These are phyloP conservation scores for Gentiana straminea DNA, from an alignment of 257 asterid species.

Conservation along the genomic window DNA sequence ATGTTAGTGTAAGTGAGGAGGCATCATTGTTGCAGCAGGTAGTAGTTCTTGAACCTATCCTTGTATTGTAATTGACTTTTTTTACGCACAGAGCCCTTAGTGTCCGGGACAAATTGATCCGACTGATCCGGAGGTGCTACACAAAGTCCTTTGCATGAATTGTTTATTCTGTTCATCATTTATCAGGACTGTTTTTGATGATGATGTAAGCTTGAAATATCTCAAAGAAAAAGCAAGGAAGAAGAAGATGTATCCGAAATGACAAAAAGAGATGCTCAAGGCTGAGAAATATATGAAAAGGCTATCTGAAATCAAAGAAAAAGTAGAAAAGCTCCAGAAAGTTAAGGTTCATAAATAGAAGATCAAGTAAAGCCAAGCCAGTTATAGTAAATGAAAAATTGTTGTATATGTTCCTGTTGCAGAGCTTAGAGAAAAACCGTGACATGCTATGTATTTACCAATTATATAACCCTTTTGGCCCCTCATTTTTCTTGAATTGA, in stretches of 20 bases:
- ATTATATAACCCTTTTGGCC: neutral
- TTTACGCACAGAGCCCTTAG: no score
- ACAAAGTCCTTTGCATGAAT: no score
- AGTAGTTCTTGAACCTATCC: conserved; percentile 1
- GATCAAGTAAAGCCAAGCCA: conserved; percentile 20
- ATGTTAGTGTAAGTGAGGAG: conserved; percentile 1
- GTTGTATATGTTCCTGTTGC: conserved; percentile 68
- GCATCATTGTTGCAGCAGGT: conserved; percentile 38
- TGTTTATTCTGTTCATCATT: no score
- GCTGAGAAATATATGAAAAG: conserved; percentile 67
- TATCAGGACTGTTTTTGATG: conserved; percentile 41
- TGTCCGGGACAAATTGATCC: no score
- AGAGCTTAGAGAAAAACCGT: conserved; percentile 61
- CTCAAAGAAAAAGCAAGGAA: conserved; percentile 55
- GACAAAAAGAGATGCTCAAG: conserved; percentile 15
- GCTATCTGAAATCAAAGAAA: conserved; percentile 61
- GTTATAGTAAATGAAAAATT: conserved; percentile 19
- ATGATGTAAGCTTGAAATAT: conserved; percentile 65
- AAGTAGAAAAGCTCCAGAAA: conserved; percentile 46
- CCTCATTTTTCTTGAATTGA: neutral
- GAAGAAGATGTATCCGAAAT: conserved; percentile 33
- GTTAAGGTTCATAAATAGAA: conserved; percentile 28
- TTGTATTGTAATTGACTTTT: no score
- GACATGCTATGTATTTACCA: conserved; percentile 10
- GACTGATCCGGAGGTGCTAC: no score